Base-by-base conservation (phyloP, 257 asterid species). In the Solanum gracilifrons region DNA sequence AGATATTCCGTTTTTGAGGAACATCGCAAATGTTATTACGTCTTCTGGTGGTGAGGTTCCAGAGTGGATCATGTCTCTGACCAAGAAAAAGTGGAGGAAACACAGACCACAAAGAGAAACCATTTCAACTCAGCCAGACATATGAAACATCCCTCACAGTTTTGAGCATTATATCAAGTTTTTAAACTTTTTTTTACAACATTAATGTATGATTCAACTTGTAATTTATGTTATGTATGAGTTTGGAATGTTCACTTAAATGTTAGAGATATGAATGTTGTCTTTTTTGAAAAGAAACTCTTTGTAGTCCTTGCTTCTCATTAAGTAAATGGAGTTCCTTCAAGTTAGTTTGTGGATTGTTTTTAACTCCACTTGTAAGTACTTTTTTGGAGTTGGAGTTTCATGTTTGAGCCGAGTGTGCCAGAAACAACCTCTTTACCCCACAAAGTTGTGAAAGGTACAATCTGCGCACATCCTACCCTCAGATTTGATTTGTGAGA, bases 41-140 rank as follows among this genome's bases (percentile, higher is more conserved):
- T 94, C 98, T 58, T 96, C 99, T 4, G 99, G 99, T 13, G 92
- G 98, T 20, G 97, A 96, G 88, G 97, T 96, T 84, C 98, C 99
- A 0, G 87, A 91, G 7, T 95, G 96, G 96, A 94, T 95, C 27
- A 87, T 90, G 94, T 51, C 96, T 43, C 71, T 94, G 71, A 86
- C 91, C 77, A 95, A 95, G 93, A 93, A 91, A 33, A 95, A 93
- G 89, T 94, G 99, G 99, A 95, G 91, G 96, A 95, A 88, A 88
- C 98, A 95, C 85, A 92, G 98, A 89, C 99, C 99, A 35, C 95
- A 92, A 1, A 94, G 99, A 88, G 95, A 93, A 29, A 80, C 94
- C 13, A 93, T 96, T 89, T 91, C 93, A 66, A 91, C 92, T 68
- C 90, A 88, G 73, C 91, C 93, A 39, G 84, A 73, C 41, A 29